Evolutionary conservation across 2,329 filamentous ascomycete species (phyloP), one percentile per base, ranked within the genome.

Genomic region (Dothistroma septosporum): DNA sequence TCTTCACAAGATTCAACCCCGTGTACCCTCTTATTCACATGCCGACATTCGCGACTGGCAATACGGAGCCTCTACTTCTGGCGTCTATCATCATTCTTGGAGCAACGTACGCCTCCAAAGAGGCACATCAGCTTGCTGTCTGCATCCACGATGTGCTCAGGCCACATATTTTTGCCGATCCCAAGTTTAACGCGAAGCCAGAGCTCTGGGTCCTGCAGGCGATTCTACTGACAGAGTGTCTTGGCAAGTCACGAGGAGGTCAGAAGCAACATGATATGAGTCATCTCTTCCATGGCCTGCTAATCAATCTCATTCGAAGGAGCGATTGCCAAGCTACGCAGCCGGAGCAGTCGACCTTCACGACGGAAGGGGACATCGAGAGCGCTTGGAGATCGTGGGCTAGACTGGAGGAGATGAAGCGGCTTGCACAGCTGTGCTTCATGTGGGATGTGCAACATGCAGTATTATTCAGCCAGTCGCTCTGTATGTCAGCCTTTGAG

Each of bases 371-470:
- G 8, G 74, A 78, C 48, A 68, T 82, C 0, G 76, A 83, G 2
- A 68, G 73, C 10, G 70, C 78, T 1, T 87, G 84, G 84, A 74
- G 73, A 48, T 73, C 72, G n/a, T 84, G 82, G 75, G 80, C 81
- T 2, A 78, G 83, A 49, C 75, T 78, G 1, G 84, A 87, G 66
- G 82, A 85, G 62, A 83, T 83, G 59, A 86, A 86, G 71, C 79
- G 84, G 56, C 73, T 85, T 0, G 83, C 84, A 0, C 78, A 86
- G 44, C 75, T 85, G 5, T 87, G 84, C 67, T 88, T 87, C 69
- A 83, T 87, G 76, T 87, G 85, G 85, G 85, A 87, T 64, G 85
- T 83, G 0, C 84, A 87, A 58, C 84, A 87, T 61, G 84, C 85
- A 0, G 83, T 87, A 0, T 75, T 87, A 0, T 87, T 87, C 69